These are phyloP conservation scores for Mycena floridula DNA, from an alignment of 768 basidiomycete species.

Conservation along the genomic window DNA sequence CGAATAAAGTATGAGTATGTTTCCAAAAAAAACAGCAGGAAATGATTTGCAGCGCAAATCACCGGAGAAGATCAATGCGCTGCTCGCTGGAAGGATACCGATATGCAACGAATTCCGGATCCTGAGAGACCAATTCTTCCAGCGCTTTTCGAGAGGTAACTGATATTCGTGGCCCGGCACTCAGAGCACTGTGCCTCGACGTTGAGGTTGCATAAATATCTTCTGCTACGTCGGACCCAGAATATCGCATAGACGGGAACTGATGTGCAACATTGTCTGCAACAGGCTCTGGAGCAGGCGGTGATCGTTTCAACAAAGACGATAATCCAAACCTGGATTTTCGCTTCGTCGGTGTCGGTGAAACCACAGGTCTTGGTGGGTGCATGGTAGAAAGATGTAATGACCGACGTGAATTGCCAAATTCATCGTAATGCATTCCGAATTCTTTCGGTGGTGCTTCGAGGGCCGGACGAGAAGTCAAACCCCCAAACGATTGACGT, in stretches of 20 bases:
- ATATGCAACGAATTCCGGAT: constrained; percentile 80
- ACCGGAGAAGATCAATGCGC: constrained; percentile 55
- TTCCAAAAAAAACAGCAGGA: constrained; percentile 1
- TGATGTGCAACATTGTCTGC: constrained; percentile 35
- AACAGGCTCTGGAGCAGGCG: constrained; percentile 24
- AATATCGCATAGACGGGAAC: constrained; percentile 42
- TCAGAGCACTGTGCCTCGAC: constrained; percentile 45
- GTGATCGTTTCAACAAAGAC: constrained; percentile 50
- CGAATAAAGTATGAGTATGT: background rate
- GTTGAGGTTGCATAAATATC: constrained; percentile 44
- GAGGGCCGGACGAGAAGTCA: constrained; percentile 50
- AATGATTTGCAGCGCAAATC: constrained; percentile 12
- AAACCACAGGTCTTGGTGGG: constrained; percentile 20
- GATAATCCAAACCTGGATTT: constrained; percentile 71
- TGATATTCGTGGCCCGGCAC: constrained; percentile 47
- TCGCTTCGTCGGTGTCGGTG: constrained; percentile 42
- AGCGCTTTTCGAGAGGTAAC: constrained; percentile 64
- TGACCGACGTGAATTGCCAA: constrained; percentile 61
- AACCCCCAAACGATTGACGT: constrained; percentile 74
- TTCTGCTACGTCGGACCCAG: constrained; percentile 33
- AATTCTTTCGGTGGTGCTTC: constrained; percentile 10
- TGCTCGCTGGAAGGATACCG: constrained; percentile 80
- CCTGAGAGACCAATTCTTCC: constrained; percentile 80
- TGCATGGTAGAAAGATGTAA: constrained; percentile 28
- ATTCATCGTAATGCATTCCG: constrained; percentile 58